Evolutionary conservation across 495 filamentous ascomycete genomes (phyloP).

Genomic region (Aspergillus saccharolyticus): DNA sequence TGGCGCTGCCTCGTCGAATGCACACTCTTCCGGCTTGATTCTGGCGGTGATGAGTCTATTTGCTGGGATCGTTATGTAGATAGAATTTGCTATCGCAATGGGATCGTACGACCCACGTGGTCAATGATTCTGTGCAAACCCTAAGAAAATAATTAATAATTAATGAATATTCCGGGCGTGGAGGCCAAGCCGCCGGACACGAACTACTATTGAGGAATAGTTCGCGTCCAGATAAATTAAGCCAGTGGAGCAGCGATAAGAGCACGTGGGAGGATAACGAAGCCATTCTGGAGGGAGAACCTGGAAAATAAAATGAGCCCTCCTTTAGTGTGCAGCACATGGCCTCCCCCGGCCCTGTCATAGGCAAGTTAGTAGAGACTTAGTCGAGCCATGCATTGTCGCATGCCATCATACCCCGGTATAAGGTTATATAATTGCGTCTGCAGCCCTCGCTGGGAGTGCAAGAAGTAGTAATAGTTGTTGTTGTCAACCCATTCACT

Average conservation of each 20-base stretch:
- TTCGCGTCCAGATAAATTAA: not conserved
- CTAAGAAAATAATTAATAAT: too few relatives aligned
- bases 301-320: not conserved
- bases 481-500: too few relatives aligned
- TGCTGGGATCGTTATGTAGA: not conserved
- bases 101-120: too few relatives aligned
- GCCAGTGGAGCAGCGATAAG: not conserved
- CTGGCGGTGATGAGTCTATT: not conserved
- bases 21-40: not conserved
- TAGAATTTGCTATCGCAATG: not conserved
- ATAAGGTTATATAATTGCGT: not conserved
- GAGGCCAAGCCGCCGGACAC: too few relatives aligned
- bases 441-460: not conserved
- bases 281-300: not conserved
- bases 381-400: too few relatives aligned
- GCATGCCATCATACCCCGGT: too few relatives aligned
- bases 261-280: not conserved
- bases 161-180: too few relatives aligned
- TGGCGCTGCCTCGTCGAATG: not conserved
- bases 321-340: not conserved
- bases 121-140: too few relatives aligned
- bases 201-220: too few relatives aligned
- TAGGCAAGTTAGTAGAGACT: too few relatives aligned
- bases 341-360: not conserved
- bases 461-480: too few relatives aligned